A percentile compares a stretch with the other conserved stretches of the same genome.
These are phyloP conservation scores for Calonectria naviculata DNA, from an alignment of 2,329 filamentous ascomycete genomes.

Conservation along the genomic window DNA sequence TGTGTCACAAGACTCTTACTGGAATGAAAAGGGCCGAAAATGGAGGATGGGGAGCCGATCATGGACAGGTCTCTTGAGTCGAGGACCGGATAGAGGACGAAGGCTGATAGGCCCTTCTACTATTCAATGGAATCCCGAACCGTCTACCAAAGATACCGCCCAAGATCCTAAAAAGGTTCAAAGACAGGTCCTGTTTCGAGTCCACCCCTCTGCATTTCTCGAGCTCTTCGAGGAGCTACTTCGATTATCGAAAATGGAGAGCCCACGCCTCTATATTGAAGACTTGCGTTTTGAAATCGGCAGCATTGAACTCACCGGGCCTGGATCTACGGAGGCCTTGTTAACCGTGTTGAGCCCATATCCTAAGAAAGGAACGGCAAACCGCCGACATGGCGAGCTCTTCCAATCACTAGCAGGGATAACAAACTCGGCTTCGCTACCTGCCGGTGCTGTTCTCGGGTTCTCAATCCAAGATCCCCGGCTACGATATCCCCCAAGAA, in stretches of 20 bases:
- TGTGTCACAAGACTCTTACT: slow-evolving; percentile 68
- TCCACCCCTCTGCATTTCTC: slow-evolving; percentile 85
- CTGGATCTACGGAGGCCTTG: slow-evolving; percentile 83
- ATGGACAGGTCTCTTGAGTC: slow-evolving; percentile 62
- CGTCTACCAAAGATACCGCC: slow-evolving; percentile 39
- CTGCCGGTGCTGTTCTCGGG: slow-evolving; percentile 74
- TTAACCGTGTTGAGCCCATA: slow-evolving; percentile 73
- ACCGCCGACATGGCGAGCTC: slow-evolving; percentile 54
- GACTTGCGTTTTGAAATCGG: slow-evolving; percentile 77
- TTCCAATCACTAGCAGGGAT: slow-evolving; percentile 67
- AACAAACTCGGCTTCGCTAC: slow-evolving; percentile 76
- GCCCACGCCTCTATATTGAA: slow-evolving; percentile 71
- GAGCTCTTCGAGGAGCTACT: slow-evolving; percentile 75
- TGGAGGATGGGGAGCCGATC: slow-evolving; percentile 71
- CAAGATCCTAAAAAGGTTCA: slow-evolving; percentile 38
- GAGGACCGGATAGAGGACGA: slow-evolving; percentile 63
- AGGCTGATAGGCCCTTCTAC: slow-evolving; percentile 78
- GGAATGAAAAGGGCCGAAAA: slow-evolving; percentile 72
- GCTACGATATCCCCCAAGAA: slow-evolving; percentile 78
- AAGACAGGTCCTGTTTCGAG: slow-evolving; percentile 72
- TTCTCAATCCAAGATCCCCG: slow-evolving; percentile 85
- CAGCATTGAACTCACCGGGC: slow-evolving; percentile 69
- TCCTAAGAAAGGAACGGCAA: slow-evolving; percentile 41
- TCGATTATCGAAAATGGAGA: slow-evolving; percentile 67
- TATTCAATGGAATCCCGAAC: slow-evolving; percentile 77